Base-by-base conservation (phyloP, 2,329 filamentous ascomycete genomes). In the Aureobasidium uvarum region DNA sequence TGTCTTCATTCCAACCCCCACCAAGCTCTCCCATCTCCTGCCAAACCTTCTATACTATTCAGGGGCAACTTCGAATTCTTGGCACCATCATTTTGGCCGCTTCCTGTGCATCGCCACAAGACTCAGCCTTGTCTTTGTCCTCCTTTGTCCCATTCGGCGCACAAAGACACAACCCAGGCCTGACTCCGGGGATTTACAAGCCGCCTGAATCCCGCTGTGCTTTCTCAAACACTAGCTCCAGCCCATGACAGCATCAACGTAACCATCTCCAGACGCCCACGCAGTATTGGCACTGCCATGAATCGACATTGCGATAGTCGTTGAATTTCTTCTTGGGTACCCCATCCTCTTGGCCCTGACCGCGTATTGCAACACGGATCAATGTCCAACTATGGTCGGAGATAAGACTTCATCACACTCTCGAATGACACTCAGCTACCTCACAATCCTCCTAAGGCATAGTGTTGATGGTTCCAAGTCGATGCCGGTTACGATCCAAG, bases 211-310 rank as follows among this genome's bases (percentile, higher is more conserved):
- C 11, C 16, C 18, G 55, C 41, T 36, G 55, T 46, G 55, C 55
- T 36, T 59, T 59, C 55, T 59, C 55, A 59, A 59, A 59, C 55
- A 59, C 55, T 59, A 59, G 55, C 23, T 45, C 25, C 55, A 46
- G 33, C 6, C n/a, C 16, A 36, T 46, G 54, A 58, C 54, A 43
- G 8, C 39, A 59, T 36, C 28, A 11, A 18, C 25, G 18, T 33
- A 23, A 6, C 10, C n/a, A 23, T 36, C 11, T 25, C 18, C 8
- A 5, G 11, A 28, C 20, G 25, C 18, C 18, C 25, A 2, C 2
- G 6, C 25, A 58, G 36, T 8, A 28, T n/a, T 20, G 38, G 2
- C 28, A 45, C 23, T 20, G 14, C 10, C n/a, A 46, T 36, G 28
- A 59, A 25, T 18, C 46, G 55, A 46, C 28, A 59, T 59, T 59